These are phyloP conservation scores for Aspergillus novoparasiticus DNA, from an alignment of 2,329 filamentous ascomycete genomes.

Conservation along the genomic window DNA sequence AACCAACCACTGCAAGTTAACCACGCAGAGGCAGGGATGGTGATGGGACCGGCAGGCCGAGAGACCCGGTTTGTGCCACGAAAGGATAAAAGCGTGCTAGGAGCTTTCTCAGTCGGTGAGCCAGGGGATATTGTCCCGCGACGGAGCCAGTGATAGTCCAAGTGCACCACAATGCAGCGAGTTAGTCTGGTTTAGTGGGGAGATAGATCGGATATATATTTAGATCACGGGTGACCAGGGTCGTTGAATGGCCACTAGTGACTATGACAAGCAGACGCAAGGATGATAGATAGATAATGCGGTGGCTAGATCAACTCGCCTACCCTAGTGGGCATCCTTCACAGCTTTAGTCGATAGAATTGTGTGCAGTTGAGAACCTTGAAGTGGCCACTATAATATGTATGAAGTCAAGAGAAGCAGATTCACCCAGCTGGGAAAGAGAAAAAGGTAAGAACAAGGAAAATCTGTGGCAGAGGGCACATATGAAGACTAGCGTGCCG, in stretches of 20 bases:
- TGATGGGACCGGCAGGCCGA: neutral
- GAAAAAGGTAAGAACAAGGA: conserved; percentile 1
- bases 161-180: conserved; percentile 9
- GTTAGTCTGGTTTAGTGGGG: conserved; percentile 18
- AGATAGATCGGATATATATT: conserved; percentile 28
- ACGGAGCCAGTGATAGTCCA: conserved; percentile 12
- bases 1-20: conserved; percentile 6
- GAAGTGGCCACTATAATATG: neutral
- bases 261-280: conserved; percentile 7
- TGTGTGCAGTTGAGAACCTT: neutral
- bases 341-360: neutral
- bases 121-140: conserved; percentile 1
- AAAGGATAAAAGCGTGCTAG: neutral
- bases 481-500: conserved; percentile 21
- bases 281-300: conserved; percentile 8
- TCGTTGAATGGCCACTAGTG: conserved; percentile 8
- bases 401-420: neutral
- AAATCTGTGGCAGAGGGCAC: conserved; percentile 3
- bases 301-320: conserved; percentile 4
- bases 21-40: conserved; percentile 14
- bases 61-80: neutral
- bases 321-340: neutral
- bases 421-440: neutral
- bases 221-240: conserved; percentile 19
- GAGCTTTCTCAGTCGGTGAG: neutral